Evolutionary conservation across 306 rosid genomes (phyloP), one percentile per base, ranked within the genome.

Genomic region (Acacia acuminata): DNA sequence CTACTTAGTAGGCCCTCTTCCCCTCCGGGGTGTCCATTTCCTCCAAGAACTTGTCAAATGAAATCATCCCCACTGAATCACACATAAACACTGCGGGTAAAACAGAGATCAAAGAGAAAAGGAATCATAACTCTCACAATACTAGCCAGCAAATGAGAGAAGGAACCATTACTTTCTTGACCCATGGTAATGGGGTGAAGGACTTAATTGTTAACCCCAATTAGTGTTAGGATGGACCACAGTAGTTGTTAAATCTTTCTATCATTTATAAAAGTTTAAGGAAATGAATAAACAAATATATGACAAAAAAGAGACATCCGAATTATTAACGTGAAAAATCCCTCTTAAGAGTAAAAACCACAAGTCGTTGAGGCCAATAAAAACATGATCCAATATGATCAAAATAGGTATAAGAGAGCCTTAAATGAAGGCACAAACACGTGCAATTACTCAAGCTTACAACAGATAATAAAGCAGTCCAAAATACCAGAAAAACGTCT

Each of bases 301-400:
- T 34, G 0, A 34, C 0, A 4, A 0, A 34, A 34, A 4, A 34
- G 5, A 4, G 5, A 34, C 0, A 4, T 0, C 5, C 4, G 4
- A 34, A 34, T 34, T 34, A 34, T 34, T 34, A 4, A 34, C 0
- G 0, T 34, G 6, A 0, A 34, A 34, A 34, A 34, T 0, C 5
- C 38, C 4, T 34, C 6, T 34, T 0, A 34, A 32, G 36, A 4
- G 36, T 32, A 32, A 32, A 32, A 3, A 32, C 4, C 36, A 32
- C 4, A 32, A 2, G 36, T 3, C 4, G 36, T 32, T 3, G 0
- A 3, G 0, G 0, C 36, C 5, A 34, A 34, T 34, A 0, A 34
- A 34, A 34, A 34, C 3, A 34, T 34, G 3, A 34, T 34, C 36
- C 5, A 34, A 0, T 34, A 3, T 3, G 6, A 34, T 34, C 38